A percentile compares a stretch with the other conserved stretches of the same genome.
phyloP scores from a whole-genome alignment of 2,329 filamentous ascomycete genomes.

The Penicillium sp. region DNA sequence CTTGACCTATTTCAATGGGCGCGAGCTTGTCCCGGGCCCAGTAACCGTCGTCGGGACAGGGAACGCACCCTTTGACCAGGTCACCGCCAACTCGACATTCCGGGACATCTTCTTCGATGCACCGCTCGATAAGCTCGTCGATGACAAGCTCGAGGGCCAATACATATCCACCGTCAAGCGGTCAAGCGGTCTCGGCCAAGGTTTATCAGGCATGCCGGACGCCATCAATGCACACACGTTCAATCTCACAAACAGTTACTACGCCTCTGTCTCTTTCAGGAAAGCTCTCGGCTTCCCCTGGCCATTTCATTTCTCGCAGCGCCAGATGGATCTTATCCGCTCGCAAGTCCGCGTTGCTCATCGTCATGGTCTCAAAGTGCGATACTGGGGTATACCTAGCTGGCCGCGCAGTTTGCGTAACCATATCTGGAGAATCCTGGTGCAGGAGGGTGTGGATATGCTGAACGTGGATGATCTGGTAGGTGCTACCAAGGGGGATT shows the following conservation, averaged over 20 bases:
- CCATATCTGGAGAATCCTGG: slow-evolving; percentile 54
- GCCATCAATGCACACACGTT: slow-evolving; percentile 43
- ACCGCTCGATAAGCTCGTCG: slow-evolving; percentile 45
- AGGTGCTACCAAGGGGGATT: slow-evolving; percentile 49
- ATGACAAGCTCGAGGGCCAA: slow-evolving; percentile 4
- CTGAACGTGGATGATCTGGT: slow-evolving; percentile 59
- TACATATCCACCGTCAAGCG: not conserved
- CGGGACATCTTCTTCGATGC: slow-evolving; percentile 59
- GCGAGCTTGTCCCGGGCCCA: slow-evolving; percentile 41
- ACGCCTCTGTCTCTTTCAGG: slow-evolving; percentile 55
- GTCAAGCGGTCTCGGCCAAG: slow-evolving; percentile 42
- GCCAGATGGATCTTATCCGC: slow-evolving; percentile 49
- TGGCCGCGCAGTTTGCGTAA: slow-evolving; percentile 57
- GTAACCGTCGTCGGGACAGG: slow-evolving; percentile 56
- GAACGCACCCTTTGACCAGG: slow-evolving; percentile 50
- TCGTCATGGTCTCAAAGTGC: slow-evolving; percentile 51
- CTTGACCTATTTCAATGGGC: slow-evolving; percentile 52
- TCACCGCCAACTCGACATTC: slow-evolving; percentile 48
- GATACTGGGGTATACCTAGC: slow-evolving; percentile 57
- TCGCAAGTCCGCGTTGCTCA: slow-evolving; percentile 55
- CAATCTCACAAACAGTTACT: slow-evolving; percentile 55
- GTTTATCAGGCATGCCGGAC: slow-evolving; percentile 41
- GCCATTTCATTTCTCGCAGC: slow-evolving; percentile 47
- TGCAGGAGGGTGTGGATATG: slow-evolving; percentile 55
- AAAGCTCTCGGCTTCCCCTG: slow-evolving; percentile 50